These are phyloP conservation scores for Xylariaceae sp. DNA, from an alignment of 2,329 filamentous ascomycete species.

Conservation along the genomic window DNA sequence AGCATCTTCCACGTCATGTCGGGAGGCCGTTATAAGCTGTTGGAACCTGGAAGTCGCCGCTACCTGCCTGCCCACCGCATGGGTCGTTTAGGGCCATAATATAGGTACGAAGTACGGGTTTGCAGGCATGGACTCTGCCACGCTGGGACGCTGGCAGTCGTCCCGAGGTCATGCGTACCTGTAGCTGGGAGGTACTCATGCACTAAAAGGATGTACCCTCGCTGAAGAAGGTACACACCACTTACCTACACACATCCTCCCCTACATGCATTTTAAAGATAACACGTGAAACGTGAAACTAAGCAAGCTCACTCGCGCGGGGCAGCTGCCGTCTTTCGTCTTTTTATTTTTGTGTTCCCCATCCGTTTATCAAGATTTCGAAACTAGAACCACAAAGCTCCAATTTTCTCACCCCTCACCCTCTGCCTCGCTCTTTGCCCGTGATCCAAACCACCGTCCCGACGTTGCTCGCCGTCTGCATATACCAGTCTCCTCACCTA, in stretches of 20 bases:
- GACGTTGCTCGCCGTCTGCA: neutral
- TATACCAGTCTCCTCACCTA: neutral
- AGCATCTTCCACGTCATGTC: too few relatives aligned
- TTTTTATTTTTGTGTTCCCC: constrained; percentile 7
- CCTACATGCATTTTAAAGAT: neutral
- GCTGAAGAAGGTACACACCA: neutral
- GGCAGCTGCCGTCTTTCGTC: constrained; percentile 6
- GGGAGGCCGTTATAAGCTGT: too few relatives aligned
- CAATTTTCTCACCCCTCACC: constrained; percentile 20
- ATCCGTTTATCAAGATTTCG: constrained; percentile 1
- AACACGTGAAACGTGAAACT: constrained; percentile 7
- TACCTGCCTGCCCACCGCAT: too few relatives aligned
- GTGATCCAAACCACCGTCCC: too few relatives aligned
- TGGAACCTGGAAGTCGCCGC: too few relatives aligned
- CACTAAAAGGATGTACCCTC: neutral
- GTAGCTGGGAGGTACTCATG: neutral
- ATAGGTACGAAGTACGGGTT: too few relatives aligned
- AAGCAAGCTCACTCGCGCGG: constrained; percentile 7
- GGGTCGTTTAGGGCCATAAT: too few relatives aligned
- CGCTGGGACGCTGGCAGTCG: too few relatives aligned
- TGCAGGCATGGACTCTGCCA: too few relatives aligned
- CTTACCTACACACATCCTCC: neutral
- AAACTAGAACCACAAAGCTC: constrained; percentile 15
- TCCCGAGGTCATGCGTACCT: too few relatives aligned
- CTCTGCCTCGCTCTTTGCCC: neutral